phyloP scores from a whole-genome alignment of 306 rosid species.

The Malus domestica region ASM211411v1 NC_041799.1:10663001-10663500 shows the following conservation, averaged over 20 bases:
- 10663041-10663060: constrained; percentile 92
- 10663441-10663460: constrained; percentile 77
- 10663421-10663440: constrained; percentile 84
- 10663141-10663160: background rate
- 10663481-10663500: constrained; percentile 91
- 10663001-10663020: constrained; percentile 62
- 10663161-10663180: background rate
- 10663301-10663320: constrained; percentile 74
- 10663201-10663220: constrained; percentile 76
- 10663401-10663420: constrained; percentile 94
- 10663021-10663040: constrained; percentile 80
- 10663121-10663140: background rate
- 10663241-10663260: constrained; percentile 69
- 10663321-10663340: constrained; percentile 31
- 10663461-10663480: constrained; percentile 82
- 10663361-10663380: background rate
- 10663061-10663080: constrained; percentile 75
- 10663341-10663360: background rate
- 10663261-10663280: constrained; percentile 75
- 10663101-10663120: constrained; percentile 70
- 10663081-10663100: constrained; percentile 72
- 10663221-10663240: constrained; percentile 64
- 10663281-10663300: constrained; percentile 68
- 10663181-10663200: background rate
- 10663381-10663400: constrained; percentile 34